Evolutionary conservation across 768 basidiomycete species (phyloP).

Genomic region (Tricholoma flavovirens): DNA sequence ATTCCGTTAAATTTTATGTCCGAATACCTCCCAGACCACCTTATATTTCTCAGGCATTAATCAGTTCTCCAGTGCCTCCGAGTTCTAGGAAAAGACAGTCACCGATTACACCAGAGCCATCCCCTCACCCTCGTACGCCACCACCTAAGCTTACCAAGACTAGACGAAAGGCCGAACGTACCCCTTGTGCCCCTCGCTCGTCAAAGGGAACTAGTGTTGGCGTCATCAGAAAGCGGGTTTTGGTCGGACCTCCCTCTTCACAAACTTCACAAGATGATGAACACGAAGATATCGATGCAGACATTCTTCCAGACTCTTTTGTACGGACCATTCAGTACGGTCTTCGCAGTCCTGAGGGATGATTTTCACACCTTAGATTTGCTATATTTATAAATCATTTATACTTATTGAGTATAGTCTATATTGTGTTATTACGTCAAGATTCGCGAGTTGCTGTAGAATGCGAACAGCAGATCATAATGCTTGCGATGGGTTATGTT

Average conservation of each 20-base stretch:
- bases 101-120: slow-evolving; percentile 16
- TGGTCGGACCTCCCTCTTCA: not conserved
- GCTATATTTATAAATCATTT: slow-evolving; percentile 7
- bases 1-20: slow-evolving; percentile 6
- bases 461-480: too few species aligned
- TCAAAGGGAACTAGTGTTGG: not conserved
- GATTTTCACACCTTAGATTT: not conserved
- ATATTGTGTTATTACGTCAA: not conserved
- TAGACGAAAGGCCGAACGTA: slow-evolving; percentile 10
- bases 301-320: slow-evolving; percentile 13
- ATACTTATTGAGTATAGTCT: slow-evolving; percentile 13
- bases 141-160: slow-evolving; percentile 11
- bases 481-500: too few species aligned
- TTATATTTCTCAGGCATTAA: slow-evolving; percentile 11
- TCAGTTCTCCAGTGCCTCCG: slow-evolving; percentile 10
- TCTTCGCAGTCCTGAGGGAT: slow-evolving; percentile 10
- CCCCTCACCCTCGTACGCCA: slow-evolving; percentile 1
- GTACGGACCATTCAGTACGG: slow-evolving; percentile 18
- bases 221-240: not conserved
- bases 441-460: not conserved
- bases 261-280: slow-evolving; percentile 2
- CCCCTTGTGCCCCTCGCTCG: not conserved
- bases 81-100: slow-evolving; percentile 2
- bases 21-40: slow-evolving; percentile 11
- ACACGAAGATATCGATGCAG: slow-evolving; percentile 7